Evolutionary conservation across 176 grass and related monocot species (phyloP).

Genomic region (Poa pratensis): DNA sequence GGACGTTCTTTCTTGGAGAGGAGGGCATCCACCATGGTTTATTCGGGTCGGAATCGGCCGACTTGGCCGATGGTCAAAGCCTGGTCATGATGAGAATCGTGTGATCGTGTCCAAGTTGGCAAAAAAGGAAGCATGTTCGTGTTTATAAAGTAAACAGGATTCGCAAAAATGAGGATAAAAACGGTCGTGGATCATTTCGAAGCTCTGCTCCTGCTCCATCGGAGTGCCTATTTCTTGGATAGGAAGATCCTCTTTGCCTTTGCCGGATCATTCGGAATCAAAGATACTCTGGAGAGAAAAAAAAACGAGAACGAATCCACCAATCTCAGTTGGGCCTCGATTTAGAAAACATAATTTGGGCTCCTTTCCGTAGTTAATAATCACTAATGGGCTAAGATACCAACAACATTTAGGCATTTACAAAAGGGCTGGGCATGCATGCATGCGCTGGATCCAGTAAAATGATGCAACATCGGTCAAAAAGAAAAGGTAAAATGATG

Average conservation of each 20-base stretch:
- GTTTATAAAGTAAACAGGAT: not conserved
- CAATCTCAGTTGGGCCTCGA: too few relatives aligned
- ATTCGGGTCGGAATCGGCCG: slow-evolving; percentile 42
- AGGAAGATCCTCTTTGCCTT: not conserved
- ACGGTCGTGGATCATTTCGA: not conserved
- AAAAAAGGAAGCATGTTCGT: not conserved
- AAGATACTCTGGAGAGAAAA: too few relatives aligned
- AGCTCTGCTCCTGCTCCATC: not conserved
- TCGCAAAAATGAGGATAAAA: not conserved
- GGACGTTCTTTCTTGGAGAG: slow-evolving; percentile 46
- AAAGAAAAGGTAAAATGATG: too few relatives aligned
- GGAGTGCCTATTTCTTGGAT: not conserved
- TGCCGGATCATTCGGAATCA: not conserved
- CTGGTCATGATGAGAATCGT: not conserved
- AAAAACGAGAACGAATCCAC: too few relatives aligned
- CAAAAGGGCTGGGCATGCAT: too few relatives aligned
- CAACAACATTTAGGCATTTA: too few relatives aligned
- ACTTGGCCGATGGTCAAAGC: not conserved
- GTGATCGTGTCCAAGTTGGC: not conserved
- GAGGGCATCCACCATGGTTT: slow-evolving; percentile 55
- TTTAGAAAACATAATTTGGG: too few relatives aligned
- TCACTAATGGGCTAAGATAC: too few relatives aligned
- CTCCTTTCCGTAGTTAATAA: too few relatives aligned
- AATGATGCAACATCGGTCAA: too few relatives aligned
- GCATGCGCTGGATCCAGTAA: too few relatives aligned